Conservation (phyloP, 345 rosid species). For the Erysimum cheiranthoides region DNA sequence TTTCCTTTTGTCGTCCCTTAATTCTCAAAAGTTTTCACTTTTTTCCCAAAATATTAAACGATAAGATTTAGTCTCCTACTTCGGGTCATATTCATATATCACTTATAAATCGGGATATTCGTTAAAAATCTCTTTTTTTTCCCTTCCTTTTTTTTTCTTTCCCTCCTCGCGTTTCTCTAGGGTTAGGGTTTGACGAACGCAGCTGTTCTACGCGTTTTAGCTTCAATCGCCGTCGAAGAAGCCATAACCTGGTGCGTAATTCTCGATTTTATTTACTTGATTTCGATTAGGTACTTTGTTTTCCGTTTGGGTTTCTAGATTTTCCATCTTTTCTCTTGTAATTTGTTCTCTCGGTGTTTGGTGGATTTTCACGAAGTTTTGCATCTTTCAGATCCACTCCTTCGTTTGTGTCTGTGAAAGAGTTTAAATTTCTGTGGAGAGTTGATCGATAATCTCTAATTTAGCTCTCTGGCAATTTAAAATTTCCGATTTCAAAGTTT, state of each 20-base stretch:
- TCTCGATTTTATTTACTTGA: neutral
- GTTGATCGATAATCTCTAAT: neutral
- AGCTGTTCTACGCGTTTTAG: conserved; percentile 27
- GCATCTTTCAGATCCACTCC: conserved; percentile 24
- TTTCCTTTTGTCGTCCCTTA: conserved; percentile 31
- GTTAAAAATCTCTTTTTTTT: neutral
- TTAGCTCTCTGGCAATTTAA: neutral
- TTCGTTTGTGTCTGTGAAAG: neutral
- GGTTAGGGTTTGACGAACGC: conserved; percentile 37
- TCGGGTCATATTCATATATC: neutral
- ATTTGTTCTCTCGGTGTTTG: neutral
- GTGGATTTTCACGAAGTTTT: conserved; percentile 13
- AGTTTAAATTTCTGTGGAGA: conserved; percentile 11
- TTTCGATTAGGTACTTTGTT: neutral
- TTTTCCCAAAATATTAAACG: neutral
- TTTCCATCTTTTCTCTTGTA: neutral
- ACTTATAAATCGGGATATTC: conserved; percentile 28
- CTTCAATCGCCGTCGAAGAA: conserved; percentile 26
- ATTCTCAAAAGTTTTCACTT: conserved; percentile 25
- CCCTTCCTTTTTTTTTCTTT: neutral
- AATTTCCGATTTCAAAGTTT: conserved; percentile 14
- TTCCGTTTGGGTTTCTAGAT: conserved; percentile 1
- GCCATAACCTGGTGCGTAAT: conserved; percentile 26
- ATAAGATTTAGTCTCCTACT: neutral
- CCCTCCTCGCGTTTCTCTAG: conserved; percentile 25